Conservation (phyloP, 208 protist species). For the Wallacemonas sp. region DNA sequence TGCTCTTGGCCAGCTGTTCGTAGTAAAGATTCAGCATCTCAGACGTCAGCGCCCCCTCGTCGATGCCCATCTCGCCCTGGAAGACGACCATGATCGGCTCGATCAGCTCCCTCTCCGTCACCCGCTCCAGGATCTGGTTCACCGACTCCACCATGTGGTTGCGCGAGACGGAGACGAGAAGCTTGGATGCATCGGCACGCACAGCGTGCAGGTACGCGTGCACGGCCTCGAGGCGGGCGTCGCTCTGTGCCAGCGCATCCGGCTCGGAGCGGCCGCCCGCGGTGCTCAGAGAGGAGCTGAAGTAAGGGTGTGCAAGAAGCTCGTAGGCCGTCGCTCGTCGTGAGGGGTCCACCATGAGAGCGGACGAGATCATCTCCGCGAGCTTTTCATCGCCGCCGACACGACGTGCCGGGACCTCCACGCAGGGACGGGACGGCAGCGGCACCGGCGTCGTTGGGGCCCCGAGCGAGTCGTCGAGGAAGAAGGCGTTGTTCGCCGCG, state of each 20-base stretch:
- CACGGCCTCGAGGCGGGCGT: conserved; percentile 60
- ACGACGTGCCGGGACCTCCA: conserved; percentile 38
- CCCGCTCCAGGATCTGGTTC: conserved; percentile 37
- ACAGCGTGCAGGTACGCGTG: conserved; percentile 67
- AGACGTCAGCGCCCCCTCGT: conserved; percentile 67
- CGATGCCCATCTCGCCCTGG: conserved; percentile 70
- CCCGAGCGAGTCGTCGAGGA: conserved; percentile 29
- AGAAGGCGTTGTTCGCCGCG: conserved; percentile 58
- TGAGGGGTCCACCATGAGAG: conserved; percentile 34
- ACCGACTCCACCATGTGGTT: conserved; percentile 74
- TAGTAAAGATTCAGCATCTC: conserved; percentile 79
- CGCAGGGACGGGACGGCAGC: conserved; percentile 22
- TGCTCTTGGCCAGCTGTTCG: conserved; percentile 48
- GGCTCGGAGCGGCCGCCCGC: conserved; percentile 20
- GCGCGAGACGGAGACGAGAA: conserved; percentile 63
- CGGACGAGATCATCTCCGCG: conserved; percentile 42
- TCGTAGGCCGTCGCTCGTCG: conserved; percentile 45
- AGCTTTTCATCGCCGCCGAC: conserved; percentile 69
- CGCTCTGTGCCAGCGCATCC: conserved; percentile 43
- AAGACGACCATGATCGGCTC: conserved; percentile 71
- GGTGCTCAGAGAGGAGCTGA: conserved; percentile 36
- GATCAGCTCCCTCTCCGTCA: conserved; percentile 44
- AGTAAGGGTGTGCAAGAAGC: conserved; percentile 67
- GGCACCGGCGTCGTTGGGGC: conserved; percentile 39
- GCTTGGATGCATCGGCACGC: conserved; percentile 24